Conservation (phyloP, 148 eudicot genomes). For the Rhododendron kiyosumense region DNA sequence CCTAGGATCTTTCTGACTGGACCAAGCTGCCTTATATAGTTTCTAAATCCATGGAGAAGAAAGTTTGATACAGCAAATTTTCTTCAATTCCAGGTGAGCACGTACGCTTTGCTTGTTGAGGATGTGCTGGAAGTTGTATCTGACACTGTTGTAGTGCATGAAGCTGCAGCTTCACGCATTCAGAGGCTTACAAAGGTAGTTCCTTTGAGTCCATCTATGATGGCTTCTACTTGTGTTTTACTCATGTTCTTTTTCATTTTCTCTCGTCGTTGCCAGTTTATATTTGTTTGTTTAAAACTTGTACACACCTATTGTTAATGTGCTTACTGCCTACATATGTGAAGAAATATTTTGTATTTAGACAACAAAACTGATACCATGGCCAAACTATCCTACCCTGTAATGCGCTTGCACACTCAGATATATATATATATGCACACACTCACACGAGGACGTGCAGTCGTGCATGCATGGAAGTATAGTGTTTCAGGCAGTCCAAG, state of each 20-base stretch:
- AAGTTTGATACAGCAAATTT: neutral
- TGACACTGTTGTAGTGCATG: conserved; percentile 57
- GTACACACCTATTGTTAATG: neutral
- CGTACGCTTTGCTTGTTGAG: conserved; percentile 52
- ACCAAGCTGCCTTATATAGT: conserved; percentile 4
- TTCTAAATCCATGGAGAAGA: neutral
- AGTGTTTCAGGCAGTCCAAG: neutral
- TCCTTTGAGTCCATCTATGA: neutral
- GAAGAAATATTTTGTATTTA: neutral
- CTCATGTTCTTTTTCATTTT: neutral
- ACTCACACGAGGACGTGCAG: neutral
- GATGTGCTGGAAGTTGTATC: conserved; percentile 60
- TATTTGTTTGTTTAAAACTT: neutral
- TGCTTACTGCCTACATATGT: neutral
- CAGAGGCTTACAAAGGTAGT: conserved; percentile 72
- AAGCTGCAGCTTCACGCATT: conserved; percentile 57
- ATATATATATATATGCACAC: neutral
- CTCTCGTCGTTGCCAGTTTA: neutral
- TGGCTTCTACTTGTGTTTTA: neutral
- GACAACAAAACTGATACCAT: neutral
- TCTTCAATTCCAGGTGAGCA: conserved; percentile 53
- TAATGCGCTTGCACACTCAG: neutral
- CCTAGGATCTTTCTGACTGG: neutral
- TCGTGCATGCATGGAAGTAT: neutral
- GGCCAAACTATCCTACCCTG: neutral